These are phyloP conservation scores for Suhomyces atakaporum DNA, from an alignment of 1,139 yeast genomes.

Conservation along the genomic window DNA sequence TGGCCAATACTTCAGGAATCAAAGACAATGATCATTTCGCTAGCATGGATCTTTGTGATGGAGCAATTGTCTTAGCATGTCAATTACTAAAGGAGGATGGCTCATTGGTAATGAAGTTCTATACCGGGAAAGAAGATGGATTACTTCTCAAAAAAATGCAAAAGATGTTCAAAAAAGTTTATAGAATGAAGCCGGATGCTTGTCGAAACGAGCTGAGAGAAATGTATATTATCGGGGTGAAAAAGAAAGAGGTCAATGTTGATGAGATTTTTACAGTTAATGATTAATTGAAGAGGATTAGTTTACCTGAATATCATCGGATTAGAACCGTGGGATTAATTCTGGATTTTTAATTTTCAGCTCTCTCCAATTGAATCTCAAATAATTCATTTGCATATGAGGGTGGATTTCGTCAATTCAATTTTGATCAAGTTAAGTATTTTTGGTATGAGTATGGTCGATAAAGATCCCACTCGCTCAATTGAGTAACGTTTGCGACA, in stretches of 20 bases:
- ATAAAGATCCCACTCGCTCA: not conserved
- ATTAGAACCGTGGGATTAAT: too few species aligned
- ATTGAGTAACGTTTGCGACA: not conserved
- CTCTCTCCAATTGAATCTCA: too few species aligned
- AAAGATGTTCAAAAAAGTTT: slow-evolving; percentile 34
- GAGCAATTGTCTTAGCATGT: slow-evolving; percentile 35
- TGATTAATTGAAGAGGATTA: not conserved
- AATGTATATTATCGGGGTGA: slow-evolving; percentile 37
- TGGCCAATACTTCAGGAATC: slow-evolving; percentile 49
- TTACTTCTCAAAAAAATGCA: slow-evolving; percentile 28
- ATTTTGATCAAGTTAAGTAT: too few species aligned
- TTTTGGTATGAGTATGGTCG: not conserved
- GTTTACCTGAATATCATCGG: too few species aligned
- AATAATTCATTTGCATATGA: too few species aligned
- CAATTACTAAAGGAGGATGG: slow-evolving; percentile 36
- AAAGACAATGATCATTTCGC: slow-evolving; percentile 47
- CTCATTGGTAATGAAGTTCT: slow-evolving; percentile 42
- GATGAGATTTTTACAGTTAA: slow-evolving; percentile 10
- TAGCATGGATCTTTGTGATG: slow-evolving; percentile 48
- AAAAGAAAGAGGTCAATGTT: slow-evolving; percentile 15
- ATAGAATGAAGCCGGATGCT: slow-evolving; percentile 38
- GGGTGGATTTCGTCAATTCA: too few species aligned
- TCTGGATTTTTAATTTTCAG: too few species aligned
- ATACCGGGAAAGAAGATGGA: slow-evolving; percentile 42
- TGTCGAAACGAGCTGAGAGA: slow-evolving; percentile 44